Conservation (phyloP, 352 stramenopile genomes). For the Phytophthora foliorum region DNA sequence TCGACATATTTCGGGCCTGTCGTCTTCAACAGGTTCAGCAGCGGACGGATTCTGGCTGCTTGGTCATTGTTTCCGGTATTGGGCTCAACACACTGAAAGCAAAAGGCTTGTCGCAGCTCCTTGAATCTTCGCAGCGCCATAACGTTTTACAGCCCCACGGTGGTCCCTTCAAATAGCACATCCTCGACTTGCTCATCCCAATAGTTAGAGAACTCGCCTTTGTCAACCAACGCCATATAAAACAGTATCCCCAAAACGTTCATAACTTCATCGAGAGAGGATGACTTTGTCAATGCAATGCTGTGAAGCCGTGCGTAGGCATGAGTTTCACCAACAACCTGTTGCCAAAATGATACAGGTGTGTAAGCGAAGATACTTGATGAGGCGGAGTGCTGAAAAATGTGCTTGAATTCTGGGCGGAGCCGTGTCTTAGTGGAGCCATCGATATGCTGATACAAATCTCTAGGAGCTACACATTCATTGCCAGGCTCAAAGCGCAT, state of each 20-base stretch:
- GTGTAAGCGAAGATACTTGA: constrained; percentile 28
- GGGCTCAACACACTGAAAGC: constrained; percentile 11
- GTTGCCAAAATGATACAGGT: constrained; percentile 38
- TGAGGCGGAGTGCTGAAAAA: too few species aligned
- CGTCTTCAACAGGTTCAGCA: constrained; percentile 4
- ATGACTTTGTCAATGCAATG: not conserved
- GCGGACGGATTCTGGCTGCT: not conserved
- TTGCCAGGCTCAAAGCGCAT: constrained; percentile 16
- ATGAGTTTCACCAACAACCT: constrained; percentile 33
- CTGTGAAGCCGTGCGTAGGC: constrained; percentile 1
- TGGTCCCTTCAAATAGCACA: constrained; percentile 5
- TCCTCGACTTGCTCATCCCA: constrained; percentile 36
- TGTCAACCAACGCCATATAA: constrained; percentile 27
- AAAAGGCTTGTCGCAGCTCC: constrained; percentile 23
- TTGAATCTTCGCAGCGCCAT: constrained; percentile 38
- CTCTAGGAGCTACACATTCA: not conserved
- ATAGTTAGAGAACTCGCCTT: constrained; percentile 43
- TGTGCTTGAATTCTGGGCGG: constrained; percentile 13
- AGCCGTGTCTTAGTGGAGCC: constrained; percentile 9
- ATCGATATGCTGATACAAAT: too few species aligned
- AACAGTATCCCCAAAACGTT: constrained; percentile 12
- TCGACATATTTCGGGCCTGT: constrained; percentile 6
- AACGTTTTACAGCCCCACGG: constrained; percentile 15
- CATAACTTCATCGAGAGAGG: not conserved
- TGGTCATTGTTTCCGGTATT: not conserved